phyloP scores from a whole-genome alignment of 2,329 filamentous ascomycete genomes.

The Fusarium sp. region DNA sequence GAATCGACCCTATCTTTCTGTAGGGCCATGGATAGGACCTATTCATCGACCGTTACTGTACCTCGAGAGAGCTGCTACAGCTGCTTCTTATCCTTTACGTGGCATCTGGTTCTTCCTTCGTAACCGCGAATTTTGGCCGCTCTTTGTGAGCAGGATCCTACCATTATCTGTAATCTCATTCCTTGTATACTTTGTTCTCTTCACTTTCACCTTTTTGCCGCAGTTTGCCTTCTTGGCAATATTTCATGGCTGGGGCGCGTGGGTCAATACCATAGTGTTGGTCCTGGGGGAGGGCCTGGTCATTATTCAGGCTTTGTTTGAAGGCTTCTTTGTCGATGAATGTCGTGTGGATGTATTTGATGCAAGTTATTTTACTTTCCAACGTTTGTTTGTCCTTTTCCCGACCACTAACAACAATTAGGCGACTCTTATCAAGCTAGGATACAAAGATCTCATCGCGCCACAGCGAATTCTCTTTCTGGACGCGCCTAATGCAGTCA shows the following conservation, averaged over 20 bases:
- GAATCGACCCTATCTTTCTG: conserved; percentile 22
- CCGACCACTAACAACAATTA: conserved; percentile 45
- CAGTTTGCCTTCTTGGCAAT: conserved; percentile 89
- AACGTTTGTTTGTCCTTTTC: no score
- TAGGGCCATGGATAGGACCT: conserved; percentile 33
- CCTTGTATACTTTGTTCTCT: conserved; percentile 85
- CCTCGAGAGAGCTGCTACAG: conserved; percentile 54
- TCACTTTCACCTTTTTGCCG: conserved; percentile 87
- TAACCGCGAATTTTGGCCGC: conserved; percentile 82
- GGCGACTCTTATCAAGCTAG: conserved; percentile 78
- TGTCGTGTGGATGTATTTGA: conserved; percentile 85
- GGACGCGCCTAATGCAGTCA: conserved; percentile 76
- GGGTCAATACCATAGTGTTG: conserved; percentile 86
- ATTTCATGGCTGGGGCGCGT: conserved; percentile 88
- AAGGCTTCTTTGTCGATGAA: conserved; percentile 84
- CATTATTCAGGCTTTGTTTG: conserved; percentile 74
- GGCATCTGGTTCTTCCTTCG: conserved; percentile 84
- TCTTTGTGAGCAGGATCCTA: conserved; percentile 79
- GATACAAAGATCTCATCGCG: conserved; percentile 73
- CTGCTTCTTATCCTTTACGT: conserved; percentile 66
- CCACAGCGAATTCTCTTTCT: conserved; percentile 71
- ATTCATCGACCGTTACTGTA: conserved; percentile 54
- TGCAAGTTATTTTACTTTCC: conserved; percentile 55
- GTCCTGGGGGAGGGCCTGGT: conserved; percentile 85
- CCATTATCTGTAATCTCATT: conserved; percentile 83